Evolutionary conservation across 768 basidiomycete species (phyloP), one percentile per base, ranked within the genome.

Genomic region (Trametes sanguinea): DNA sequence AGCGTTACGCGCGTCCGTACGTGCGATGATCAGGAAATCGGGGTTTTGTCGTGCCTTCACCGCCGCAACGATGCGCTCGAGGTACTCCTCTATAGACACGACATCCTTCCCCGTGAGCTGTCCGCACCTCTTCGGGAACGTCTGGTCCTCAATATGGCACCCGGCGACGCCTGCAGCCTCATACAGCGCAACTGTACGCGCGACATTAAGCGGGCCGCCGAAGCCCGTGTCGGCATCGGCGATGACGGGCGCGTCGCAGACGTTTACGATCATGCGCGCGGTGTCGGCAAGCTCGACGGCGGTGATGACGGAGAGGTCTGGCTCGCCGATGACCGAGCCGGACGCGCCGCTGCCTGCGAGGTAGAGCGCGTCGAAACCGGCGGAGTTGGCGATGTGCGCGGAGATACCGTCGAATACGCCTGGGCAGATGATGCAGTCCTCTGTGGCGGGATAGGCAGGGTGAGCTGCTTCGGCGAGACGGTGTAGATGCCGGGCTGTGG

Each of bases 91-190:
- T 47, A 68, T 65, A 45, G 63, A 61, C n/a, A 68, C 65, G 33
- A 67, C 66, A 33, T 70, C 69, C 62, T 71, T 71, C 4, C 69
- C 69, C 7, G 59, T 55, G 37, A 71, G 65, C 62, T 71, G 69
- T 1, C 69, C 69, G 50, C 69, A 71, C 3, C 69, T 68, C 57
- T 71, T 71, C 42, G 69, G 68, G 63, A 67, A 69, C 45, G 68
- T 68, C 62, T 70, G 69, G 60, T 71, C 69, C 51, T 71, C 69
- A 45, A 71, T 71, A 45, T 71, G 69, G 61, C 66, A 69, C 8
- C 68, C 69, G 40, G 69, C 69, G 46, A 68, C 64, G 43, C 69
- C 69, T 4, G 67, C 69, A 27, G 62, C 47, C 60, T 68, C 69
- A 60, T 68, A 68, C 22, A 70, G 48, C 14, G 67, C 65, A 39